phyloP scores from a whole-genome alignment of 2,329 filamentous ascomycete genomes.

The Byssoonygena ceratinophila region DNA sequence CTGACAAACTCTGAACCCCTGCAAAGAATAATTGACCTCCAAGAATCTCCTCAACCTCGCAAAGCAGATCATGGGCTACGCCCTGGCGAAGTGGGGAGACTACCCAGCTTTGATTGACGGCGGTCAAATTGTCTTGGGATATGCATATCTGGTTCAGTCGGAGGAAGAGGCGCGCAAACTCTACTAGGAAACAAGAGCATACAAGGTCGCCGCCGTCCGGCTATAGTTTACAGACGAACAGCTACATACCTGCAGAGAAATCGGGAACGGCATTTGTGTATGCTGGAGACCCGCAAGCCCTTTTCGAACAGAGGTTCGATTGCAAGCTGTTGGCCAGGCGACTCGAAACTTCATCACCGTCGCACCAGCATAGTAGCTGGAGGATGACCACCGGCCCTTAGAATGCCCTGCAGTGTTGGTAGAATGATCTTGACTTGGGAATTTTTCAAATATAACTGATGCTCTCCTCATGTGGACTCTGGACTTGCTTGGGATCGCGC shows the following conservation, averaged over 20 bases:
- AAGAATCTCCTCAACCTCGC: not conserved
- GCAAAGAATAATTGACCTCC: conserved; percentile 5
- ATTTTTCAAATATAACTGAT: no score
- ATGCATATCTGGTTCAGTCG: not conserved
- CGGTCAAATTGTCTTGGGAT: not conserved
- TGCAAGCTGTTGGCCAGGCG: conserved; percentile 8
- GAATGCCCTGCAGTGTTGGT: no score
- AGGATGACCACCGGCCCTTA: no score
- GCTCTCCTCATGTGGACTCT: no score
- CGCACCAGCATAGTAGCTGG: no score
- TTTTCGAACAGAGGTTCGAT: conserved; percentile 10
- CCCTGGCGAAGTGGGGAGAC: conserved; percentile 10
- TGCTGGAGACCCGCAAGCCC: conserved; percentile 2
- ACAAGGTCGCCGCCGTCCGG: not conserved
- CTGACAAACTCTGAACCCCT: conserved; percentile 9
- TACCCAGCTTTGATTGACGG: conserved; percentile 14
- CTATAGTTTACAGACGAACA: conserved; percentile 8
- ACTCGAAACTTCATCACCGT: no score
- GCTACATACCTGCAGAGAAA: not conserved
- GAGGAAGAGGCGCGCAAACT: conserved; percentile 6
- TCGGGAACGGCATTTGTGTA: conserved; percentile 8
- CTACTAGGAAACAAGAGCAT: conserved; percentile 10
- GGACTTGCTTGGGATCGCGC: no score
- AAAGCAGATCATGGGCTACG: conserved; percentile 10
- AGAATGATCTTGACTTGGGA: no score